These are phyloP conservation scores for Hansenula lynferdii DNA, from an alignment of 1,139 yeast species.

Conservation along the genomic window DNA sequence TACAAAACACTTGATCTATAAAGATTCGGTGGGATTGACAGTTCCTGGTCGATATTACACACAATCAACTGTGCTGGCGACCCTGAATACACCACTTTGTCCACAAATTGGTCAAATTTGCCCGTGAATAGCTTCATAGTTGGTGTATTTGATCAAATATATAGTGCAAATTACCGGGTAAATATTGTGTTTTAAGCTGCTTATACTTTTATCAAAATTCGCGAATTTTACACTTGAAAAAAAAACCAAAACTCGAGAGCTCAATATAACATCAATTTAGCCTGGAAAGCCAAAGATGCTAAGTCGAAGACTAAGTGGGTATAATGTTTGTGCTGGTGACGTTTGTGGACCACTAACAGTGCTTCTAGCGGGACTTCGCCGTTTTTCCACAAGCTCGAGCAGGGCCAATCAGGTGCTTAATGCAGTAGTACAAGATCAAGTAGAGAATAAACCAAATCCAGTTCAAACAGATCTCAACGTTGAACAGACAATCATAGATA, in stretches of 20 bases:
- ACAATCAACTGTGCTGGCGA: background rate
- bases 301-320: slow-evolving; percentile 2
- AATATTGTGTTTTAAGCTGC: no score
- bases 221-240: background rate
- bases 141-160: background rate
- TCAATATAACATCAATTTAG: background rate
- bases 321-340: background rate
- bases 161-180: background rate
- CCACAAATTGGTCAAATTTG: slow-evolving; percentile 1
- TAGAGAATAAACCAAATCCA: background rate
- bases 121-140: background rate
- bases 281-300: background rate
- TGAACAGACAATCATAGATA: background rate
- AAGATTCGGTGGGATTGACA: background rate
- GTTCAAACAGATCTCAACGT: background rate
- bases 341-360: background rate
- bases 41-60: slow-evolving; percentile 1
- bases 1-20: slow-evolving; percentile 8
- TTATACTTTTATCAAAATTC: background rate
- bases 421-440: background rate
- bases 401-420: background rate
- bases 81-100: background rate
- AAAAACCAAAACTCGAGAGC: no score
- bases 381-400: background rate
- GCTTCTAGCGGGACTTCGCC: background rate